Percentiles rank a stretch among this genome's conserved stretches.
These are phyloP conservation scores for Phaffia rhodozyma DNA, from an alignment of 1,284 basidiomycete species.

Conservation along the genomic window DNA sequence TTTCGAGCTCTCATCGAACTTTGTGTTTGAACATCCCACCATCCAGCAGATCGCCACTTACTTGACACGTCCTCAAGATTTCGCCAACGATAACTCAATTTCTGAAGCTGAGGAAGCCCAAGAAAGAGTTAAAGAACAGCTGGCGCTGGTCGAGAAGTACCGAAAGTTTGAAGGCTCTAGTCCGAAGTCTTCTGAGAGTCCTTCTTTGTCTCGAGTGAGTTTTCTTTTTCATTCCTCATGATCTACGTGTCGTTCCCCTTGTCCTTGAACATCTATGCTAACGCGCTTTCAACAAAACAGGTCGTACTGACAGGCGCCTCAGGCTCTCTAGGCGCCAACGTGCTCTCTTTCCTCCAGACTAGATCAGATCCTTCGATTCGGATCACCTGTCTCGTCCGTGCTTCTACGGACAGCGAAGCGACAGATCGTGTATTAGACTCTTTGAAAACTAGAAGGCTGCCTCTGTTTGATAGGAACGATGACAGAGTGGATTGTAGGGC, in stretches of 20 bases:
- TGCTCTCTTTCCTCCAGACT: constrained; percentile 41
- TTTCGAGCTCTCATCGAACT: constrained; percentile 24
- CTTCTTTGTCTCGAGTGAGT: not conserved
- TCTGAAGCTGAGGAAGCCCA: not conserved
- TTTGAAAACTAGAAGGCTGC: constrained; percentile 27
- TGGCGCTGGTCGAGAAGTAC: constrained; percentile 39
- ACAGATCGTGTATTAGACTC: constrained; percentile 33
- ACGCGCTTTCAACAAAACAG: not conserved
- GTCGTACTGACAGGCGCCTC: constrained; percentile 48
- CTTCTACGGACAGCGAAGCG: constrained; percentile 37
- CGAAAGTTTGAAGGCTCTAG: constrained; percentile 22
- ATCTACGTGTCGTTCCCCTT: not conserved
- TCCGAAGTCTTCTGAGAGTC: constrained; percentile 12
- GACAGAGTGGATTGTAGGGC: constrained; percentile 37
- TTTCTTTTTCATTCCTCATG: not conserved
- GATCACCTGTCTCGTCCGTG: constrained; percentile 47
- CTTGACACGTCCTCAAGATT: not conserved
- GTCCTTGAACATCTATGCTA: too few species aligned
- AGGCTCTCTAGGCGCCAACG: constrained; percentile 49
- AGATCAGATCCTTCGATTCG: constrained; percentile 30
- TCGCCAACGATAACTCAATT: not conserved
- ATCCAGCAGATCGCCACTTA: constrained; percentile 19
- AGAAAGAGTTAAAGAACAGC: constrained; percentile 19
- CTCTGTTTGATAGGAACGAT: constrained; percentile 16
- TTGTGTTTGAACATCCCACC: constrained; percentile 41